phyloP scores from a whole-genome alignment of 805 yeast genomes.

The Pichia ethanolica region DNA sequence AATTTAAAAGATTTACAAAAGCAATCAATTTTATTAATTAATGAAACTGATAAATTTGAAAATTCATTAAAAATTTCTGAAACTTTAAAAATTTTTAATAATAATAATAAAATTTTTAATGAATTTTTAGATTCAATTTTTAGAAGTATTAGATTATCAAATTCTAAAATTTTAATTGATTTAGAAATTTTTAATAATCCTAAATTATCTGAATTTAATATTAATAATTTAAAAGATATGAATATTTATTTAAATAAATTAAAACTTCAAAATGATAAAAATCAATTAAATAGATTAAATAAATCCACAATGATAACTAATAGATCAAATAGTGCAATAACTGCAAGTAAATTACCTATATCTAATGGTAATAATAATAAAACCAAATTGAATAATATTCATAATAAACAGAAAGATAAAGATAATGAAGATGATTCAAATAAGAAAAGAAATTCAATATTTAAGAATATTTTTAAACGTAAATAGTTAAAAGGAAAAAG shows the following conservation, averaged over 20 bases:
- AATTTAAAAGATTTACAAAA: slow-evolving; percentile 19
- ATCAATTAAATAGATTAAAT: slow-evolving; percentile 2
- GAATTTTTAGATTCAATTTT: slow-evolving; percentile 13
- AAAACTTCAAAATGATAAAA: not conserved
- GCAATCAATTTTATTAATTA: slow-evolving; percentile 21
- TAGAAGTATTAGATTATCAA: slow-evolving; percentile 5
- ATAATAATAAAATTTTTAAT: not conserved
- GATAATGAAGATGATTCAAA: not conserved
- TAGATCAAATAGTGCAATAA: not conserved
- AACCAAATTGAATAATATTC: no score
- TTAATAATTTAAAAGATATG: not conserved
- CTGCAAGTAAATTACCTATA: not conserved
- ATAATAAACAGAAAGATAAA: not conserved
- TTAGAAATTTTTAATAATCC: not conserved
- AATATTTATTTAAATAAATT: not conserved
- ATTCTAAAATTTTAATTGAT: not conserved
- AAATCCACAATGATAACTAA: not conserved
- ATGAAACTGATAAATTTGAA: slow-evolving; percentile 16
- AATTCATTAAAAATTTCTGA: slow-evolving; percentile 17
- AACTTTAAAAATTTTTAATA: slow-evolving; percentile 14
- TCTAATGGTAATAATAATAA: not conserved
- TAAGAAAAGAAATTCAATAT: not conserved
- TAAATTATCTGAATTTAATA: not conserved
- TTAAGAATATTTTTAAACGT: not conserved
- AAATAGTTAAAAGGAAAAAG: not conserved